These are phyloP conservation scores for Russula vinacea DNA, from an alignment of 768 basidiomycete genomes.

Conservation along the genomic window DNA sequence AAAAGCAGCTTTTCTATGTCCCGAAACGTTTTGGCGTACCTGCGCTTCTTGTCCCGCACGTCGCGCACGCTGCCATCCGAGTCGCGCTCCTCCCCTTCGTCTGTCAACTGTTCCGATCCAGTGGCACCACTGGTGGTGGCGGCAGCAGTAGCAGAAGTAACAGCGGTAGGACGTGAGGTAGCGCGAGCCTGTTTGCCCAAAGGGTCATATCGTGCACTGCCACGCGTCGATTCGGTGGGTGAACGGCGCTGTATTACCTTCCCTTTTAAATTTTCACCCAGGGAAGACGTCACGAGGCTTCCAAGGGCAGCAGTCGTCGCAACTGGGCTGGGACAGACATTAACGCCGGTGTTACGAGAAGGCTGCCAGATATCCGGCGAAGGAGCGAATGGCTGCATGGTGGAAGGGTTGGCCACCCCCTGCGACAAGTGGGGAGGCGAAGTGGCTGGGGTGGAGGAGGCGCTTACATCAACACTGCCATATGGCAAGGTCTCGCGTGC, in stretches of 20 bases:
- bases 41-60: constrained; percentile 26
- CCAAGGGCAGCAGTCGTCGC: constrained; percentile 1
- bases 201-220: constrained; percentile 18
- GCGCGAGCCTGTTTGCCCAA: constrained; percentile 13
- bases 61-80: constrained; percentile 26
- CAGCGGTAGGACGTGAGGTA: background rate
- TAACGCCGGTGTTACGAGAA: constrained; percentile 6
- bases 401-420: background rate
- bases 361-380: constrained; percentile 18
- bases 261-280: constrained; percentile 8
- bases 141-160: background rate
- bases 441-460: background rate
- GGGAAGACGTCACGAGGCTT: background rate
- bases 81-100: constrained; percentile 28
- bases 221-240: constrained; percentile 18
- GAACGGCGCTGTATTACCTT: constrained; percentile 17
- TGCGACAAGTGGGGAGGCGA: constrained; percentile 11
- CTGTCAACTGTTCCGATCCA: constrained; percentile 15
- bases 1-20: constrained; percentile 27
- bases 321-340: constrained; percentile 9
- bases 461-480: constrained; percentile 9
- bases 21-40: constrained; percentile 27
- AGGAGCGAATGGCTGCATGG: constrained; percentile 12
- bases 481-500: constrained; percentile 12
- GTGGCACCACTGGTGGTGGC: background rate